Evolutionary conservation across 805 yeast species (phyloP).

Genomic region (Candida ponderosae): DNA sequence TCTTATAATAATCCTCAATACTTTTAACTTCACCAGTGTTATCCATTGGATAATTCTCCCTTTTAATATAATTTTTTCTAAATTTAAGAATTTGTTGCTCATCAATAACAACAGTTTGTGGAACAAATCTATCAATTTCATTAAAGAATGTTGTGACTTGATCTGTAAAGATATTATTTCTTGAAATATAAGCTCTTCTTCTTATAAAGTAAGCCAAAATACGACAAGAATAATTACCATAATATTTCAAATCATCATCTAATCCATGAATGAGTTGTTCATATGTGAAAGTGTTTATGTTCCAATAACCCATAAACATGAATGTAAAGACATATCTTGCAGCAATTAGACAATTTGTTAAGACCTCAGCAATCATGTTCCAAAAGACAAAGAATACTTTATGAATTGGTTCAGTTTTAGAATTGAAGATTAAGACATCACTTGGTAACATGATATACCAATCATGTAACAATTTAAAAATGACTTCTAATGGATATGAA

Average conservation of each 20-base stretch:
- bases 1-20: background rate
- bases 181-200: slow-evolving; percentile 10
- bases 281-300: slow-evolving; percentile 5
- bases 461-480: slow-evolving; percentile 6
- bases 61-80: slow-evolving; percentile 7
- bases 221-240: slow-evolving; percentile 14
- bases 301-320: slow-evolving; percentile 13
- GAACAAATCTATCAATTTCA: slow-evolving; percentile 9
- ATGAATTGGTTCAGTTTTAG: slow-evolving; percentile 3
- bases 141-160: slow-evolving; percentile 11
- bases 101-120: slow-evolving; percentile 13
- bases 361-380: slow-evolving; percentile 7
- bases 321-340: slow-evolving; percentile 14
- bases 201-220: slow-evolving; percentile 12
- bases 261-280: slow-evolving; percentile 4
- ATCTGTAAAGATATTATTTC: slow-evolving; percentile 13
- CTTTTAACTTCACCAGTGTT: background rate
- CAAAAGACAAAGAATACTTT: slow-evolving; percentile 13
- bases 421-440: slow-evolving; percentile 8
- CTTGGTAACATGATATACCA: slow-evolving; percentile 14
- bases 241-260: slow-evolving; percentile 4
- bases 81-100: slow-evolving; percentile 13
- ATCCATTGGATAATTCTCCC: slow-evolving; percentile 14
- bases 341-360: slow-evolving; percentile 12
- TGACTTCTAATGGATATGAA: slow-evolving; percentile 11